Conservation (phyloP, 768 basidiomycete genomes). For the Phaeotremella skinneri region DNA sequence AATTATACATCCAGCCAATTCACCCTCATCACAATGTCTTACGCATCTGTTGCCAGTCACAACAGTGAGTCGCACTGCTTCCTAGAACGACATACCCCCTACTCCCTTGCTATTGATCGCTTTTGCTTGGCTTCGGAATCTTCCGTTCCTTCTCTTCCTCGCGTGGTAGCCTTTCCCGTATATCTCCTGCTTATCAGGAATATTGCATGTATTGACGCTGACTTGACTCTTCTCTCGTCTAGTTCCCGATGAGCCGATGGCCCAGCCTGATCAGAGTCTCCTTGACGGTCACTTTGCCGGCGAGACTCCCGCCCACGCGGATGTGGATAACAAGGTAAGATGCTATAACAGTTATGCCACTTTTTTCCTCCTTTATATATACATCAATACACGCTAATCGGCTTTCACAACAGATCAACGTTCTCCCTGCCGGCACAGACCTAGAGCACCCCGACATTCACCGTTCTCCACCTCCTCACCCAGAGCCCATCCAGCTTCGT, state of each 20-base stretch:
- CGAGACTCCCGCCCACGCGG: slow-evolving; percentile 52
- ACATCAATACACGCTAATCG: neutral
- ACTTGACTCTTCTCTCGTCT: neutral
- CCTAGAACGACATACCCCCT: slow-evolving; percentile 1
- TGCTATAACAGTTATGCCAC: neutral
- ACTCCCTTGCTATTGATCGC: too few species aligned
- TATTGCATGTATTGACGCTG: neutral
- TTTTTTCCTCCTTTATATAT: neutral
- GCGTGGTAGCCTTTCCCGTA: neutral
- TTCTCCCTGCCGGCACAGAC: slow-evolving; percentile 48
- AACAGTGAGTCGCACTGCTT: slow-evolving; percentile 55
- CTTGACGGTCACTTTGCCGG: slow-evolving; percentile 58
- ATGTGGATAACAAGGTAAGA: slow-evolving; percentile 55
- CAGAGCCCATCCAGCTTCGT: slow-evolving; percentile 23
- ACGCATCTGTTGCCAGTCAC: slow-evolving; percentile 65
- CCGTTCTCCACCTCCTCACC: slow-evolving; percentile 22
- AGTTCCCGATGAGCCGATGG: slow-evolving; percentile 55
- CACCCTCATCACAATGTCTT: slow-evolving; percentile 60
- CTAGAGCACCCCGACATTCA: slow-evolving; percentile 35
- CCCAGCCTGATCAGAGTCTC: slow-evolving; percentile 65
- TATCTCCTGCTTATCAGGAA: neutral
- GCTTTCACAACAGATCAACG: slow-evolving; percentile 33
- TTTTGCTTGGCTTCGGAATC: too few species aligned
- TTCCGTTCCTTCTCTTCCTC: neutral
- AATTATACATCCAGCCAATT: neutral